These are phyloP conservation scores for Tylopilus intermedius DNA, from an alignment of 768 basidiomycete species.

Conservation along the genomic window DNA sequence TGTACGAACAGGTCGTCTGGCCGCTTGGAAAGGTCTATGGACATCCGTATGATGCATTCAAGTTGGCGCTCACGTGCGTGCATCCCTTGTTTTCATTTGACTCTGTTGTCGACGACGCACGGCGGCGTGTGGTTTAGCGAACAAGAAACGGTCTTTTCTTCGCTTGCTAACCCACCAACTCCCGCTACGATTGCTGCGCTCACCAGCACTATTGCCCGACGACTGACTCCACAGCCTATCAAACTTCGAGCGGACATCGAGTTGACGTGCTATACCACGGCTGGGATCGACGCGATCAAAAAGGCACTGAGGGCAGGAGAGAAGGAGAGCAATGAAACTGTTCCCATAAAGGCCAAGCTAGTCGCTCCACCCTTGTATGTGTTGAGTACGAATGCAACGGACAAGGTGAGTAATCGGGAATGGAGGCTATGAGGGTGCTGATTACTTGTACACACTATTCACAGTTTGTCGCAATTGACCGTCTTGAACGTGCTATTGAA, in stretches of 20 bases:
- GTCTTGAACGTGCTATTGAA: constrained; percentile 90
- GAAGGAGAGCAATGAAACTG: constrained; percentile 76
- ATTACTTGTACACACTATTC: background rate
- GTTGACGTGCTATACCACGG: constrained; percentile 91
- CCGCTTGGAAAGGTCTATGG: constrained; percentile 89
- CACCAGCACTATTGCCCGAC: constrained; percentile 81
- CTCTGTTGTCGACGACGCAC: background rate
- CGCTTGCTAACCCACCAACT: constrained; percentile 55
- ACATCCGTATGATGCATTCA: constrained; percentile 97
- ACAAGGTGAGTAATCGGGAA: constrained; percentile 57
- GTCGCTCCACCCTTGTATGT: constrained; percentile 97
- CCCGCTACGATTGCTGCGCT: constrained; percentile 58
- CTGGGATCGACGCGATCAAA: constrained; percentile 96
- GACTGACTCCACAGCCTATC: constrained; percentile 96
- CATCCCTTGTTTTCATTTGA: background rate
- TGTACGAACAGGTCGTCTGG: constrained; percentile 93
- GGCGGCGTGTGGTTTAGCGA: constrained; percentile 39
- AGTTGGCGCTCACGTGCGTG: constrained; percentile 86
- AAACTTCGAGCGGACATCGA: constrained; percentile 98
- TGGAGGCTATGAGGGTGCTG: background rate
- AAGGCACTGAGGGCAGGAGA: constrained; percentile 87
- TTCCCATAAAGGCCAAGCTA: constrained; percentile 95
- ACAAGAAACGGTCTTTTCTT: constrained; percentile 74
- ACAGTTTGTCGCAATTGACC: constrained; percentile 83
- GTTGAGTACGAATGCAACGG: constrained; percentile 91